Evolutionary conservation across 768 basidiomycete species (phyloP), one percentile per base, ranked within the genome.

Genomic region (Collybia mongolica): DNA sequence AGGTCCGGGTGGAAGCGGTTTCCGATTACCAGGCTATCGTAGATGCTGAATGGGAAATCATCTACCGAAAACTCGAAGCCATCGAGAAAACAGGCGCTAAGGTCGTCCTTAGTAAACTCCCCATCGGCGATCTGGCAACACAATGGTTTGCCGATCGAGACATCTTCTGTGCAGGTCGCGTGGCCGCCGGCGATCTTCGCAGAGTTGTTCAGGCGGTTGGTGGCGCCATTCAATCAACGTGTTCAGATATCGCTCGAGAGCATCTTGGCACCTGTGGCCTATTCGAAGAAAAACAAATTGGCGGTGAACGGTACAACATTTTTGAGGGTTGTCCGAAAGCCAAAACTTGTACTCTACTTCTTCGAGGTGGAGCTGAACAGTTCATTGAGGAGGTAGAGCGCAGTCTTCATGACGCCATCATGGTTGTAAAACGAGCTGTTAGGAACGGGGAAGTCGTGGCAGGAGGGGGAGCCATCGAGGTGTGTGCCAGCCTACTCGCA

Each of bases 1-100:
- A 99, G 70, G 93, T 99, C 37, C 85, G 97, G 29, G 93, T 99
- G 15, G 93, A 98, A 62, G 88, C 89, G 14, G 96, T 99, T 20
- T 88, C 93, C 15, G 97, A 99, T 64, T 99, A 99, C 65, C 97
- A 99, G 70, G 94, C 96, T 5, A 98, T 99, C 61, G 97, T 99
- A 46, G 94, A 99, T 66, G 97, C 97, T 9, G 97, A 99, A 66
- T 99, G 97, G 97, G 91, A 96, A 61, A 98, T 99, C 69, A 99
- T 99, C 61, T 98, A 96, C 73, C 83, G 90, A 58, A 99, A 99
- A 70, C 77, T 99, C 14, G 88, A 96, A 60, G 93, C 93, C 2
- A 97, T 98, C 64, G 91, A 93, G 60, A 86, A 89, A 62, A 97
- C 95, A 2, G 97, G 96, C 36, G 97, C 97, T 23, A 95, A 95